Evolutionary conservation across 768 basidiomycete genomes (phyloP).

Genomic region (Psilocybe tampanensis): DNA sequence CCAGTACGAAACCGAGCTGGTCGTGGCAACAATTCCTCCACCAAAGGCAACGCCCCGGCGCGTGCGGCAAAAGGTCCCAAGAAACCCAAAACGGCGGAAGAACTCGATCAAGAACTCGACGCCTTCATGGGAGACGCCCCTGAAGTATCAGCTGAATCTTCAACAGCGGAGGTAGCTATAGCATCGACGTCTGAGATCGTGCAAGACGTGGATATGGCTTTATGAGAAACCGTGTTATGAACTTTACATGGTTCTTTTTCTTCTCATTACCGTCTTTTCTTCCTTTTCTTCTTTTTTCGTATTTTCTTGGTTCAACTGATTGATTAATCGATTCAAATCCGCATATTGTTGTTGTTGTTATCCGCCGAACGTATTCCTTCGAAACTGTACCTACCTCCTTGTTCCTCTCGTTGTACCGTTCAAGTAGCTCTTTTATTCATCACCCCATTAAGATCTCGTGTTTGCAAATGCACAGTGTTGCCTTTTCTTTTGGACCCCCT

Average conservation of each 20-base stretch:
- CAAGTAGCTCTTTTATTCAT: too few relatives aligned
- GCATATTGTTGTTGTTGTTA: too few relatives aligned
- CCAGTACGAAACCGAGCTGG: constrained; percentile 48
- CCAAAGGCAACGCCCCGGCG: background rate
- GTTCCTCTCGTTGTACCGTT: too few relatives aligned
- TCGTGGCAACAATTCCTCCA: constrained; percentile 7
- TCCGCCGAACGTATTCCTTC: too few relatives aligned
- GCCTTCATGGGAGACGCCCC: constrained; percentile 75
- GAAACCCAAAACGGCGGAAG: constrained; percentile 75
- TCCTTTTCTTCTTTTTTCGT: background rate
- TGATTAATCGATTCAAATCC: too few relatives aligned
- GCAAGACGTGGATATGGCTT: constrained; percentile 32
- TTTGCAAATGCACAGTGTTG: too few relatives aligned
- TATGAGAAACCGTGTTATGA: background rate
- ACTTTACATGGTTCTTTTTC: background rate
- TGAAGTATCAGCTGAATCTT: constrained; percentile 17
- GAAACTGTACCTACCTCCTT: too few relatives aligned
- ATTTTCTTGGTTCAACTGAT: background rate
- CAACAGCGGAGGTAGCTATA: constrained; percentile 13
- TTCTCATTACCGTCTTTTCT: background rate
- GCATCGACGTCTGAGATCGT: constrained; percentile 19
- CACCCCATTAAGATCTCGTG: too few relatives aligned
- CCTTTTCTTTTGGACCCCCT: too few relatives aligned
- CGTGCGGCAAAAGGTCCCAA: constrained; percentile 28
- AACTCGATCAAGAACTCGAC: constrained; percentile 88